Percentiles rank a stretch among this genome's conserved stretches.
phyloP scores from a whole-genome alignment of 257 asterid species.

The Anisodus tanguticus region DNA sequence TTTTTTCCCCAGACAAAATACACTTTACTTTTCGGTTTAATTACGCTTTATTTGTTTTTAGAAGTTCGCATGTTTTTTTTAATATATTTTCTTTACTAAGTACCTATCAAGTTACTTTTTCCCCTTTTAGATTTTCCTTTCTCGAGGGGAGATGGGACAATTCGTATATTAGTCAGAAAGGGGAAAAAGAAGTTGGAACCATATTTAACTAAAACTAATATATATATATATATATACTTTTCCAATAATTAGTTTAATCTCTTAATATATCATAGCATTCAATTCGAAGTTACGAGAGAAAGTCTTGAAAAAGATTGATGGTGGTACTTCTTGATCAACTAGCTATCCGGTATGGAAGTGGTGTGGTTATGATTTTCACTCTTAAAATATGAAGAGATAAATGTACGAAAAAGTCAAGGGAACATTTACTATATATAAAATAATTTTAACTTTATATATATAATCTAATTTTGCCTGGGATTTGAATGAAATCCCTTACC shows the following conservation, averaged over 20 bases:
- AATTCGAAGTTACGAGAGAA: too few relatives aligned
- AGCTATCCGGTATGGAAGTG: too few relatives aligned
- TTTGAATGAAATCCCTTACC: too few relatives aligned
- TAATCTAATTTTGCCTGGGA: too few relatives aligned
- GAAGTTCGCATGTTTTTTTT: neutral
- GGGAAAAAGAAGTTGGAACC: neutral
- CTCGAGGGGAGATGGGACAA: neutral
- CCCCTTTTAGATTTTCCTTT: neutral
- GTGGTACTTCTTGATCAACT: neutral
- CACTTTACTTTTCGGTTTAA: neutral
- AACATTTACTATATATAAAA: too few relatives aligned
- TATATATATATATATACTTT: neutral
- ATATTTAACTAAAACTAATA: neutral
- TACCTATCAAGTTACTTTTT: neutral
- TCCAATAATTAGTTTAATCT: neutral
- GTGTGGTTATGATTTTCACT: too few relatives aligned
- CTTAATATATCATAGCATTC: neutral
- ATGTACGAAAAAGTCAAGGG: too few relatives aligned
- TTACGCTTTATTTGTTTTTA: neutral
- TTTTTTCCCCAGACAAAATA: too few relatives aligned
- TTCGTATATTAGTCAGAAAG: constrained; percentile 10
- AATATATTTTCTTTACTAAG: neutral
- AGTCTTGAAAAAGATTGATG: too few relatives aligned
- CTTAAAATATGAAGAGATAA: too few relatives aligned
- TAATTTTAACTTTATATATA: too few relatives aligned